Percentiles rank a stretch among this genome's conserved stretches.
These are phyloP conservation scores for Geotrichum aggregatum DNA, from an alignment of 1,139 yeast genomes.

Conservation along the genomic window DNA sequence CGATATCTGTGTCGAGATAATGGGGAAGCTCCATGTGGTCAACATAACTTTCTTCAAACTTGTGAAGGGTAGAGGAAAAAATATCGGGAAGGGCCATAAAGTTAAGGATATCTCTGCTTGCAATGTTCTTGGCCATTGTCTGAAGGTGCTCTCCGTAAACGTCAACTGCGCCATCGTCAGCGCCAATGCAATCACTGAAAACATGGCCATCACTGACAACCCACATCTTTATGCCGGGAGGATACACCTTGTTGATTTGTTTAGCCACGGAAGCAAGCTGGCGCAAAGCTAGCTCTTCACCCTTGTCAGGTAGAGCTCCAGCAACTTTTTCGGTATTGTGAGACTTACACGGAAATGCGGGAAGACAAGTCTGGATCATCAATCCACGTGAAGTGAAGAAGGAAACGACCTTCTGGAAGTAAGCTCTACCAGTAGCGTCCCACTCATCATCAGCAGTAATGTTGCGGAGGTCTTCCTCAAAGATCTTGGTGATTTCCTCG, in stretches of 20 bases:
- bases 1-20: constrained; percentile 15
- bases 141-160: constrained; percentile 16
- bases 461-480: constrained; percentile 18
- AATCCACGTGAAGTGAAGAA: constrained; percentile 16
- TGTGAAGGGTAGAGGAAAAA: constrained; percentile 14
- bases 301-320: constrained; percentile 20
- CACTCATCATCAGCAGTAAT: constrained; percentile 17
- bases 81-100: constrained; percentile 21
- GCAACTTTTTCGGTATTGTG: constrained; percentile 20
- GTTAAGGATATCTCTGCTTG: constrained; percentile 12
- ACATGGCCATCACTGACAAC: constrained; percentile 22
- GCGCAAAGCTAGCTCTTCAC: constrained; percentile 21
- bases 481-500: constrained; percentile 9
- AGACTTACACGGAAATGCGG: constrained; percentile 23
- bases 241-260: constrained; percentile 12
- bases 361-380: constrained; percentile 20
- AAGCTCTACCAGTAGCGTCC: constrained; percentile 12
- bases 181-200: constrained; percentile 23
- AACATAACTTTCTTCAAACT: constrained; percentile 11
- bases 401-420: constrained; percentile 11
- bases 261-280: constrained; percentile 9
- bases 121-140: constrained; percentile 11
- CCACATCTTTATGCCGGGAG: constrained; percentile 23
- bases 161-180: constrained; percentile 21
- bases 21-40: constrained; percentile 14